Base-by-base conservation (phyloP, 2,329 filamentous ascomycete genomes). In the Berkeleyomyces basicola region DNA sequence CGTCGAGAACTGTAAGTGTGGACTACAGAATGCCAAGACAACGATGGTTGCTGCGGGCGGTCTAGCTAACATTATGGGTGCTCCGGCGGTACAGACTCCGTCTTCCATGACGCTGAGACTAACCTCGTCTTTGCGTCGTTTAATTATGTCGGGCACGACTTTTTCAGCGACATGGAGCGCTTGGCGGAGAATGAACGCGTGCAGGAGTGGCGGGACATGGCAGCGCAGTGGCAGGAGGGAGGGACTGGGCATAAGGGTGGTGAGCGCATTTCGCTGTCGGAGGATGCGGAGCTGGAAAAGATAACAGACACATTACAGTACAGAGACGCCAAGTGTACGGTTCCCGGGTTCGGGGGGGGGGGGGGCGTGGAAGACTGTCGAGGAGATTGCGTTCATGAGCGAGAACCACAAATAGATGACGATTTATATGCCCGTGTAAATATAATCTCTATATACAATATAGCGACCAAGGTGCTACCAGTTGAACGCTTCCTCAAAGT, bases 181-280 rank as follows among this genome's bases (percentile, higher is more conserved):
- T 90, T 91, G 87, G 78, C 79, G 1, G 82, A 82, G 63, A 89
- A 90, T 67, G 79, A 82, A 0, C 85, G 84, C 69, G 85, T 91
- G 42, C 79, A 82, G 62, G 83, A 87, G 71, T 92, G 88, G 88
- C 92, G 87, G 87, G 76, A 75, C 64, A 85, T 91, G 83, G 91
- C 88, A 59, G 88, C 92, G 71, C 76, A 77, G 11, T 88, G 84
- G 77, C 88, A 91, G 74, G 84, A 83, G 72, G 37, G 46, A 23
- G 33, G 31, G 2, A 9, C 31, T 23, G 57, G 57, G 23, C 49
- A 14, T 3, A 14, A 10, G 3, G 10, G 10, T 9, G 42, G 10
- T 14, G 42, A 43, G 42, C 4, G n/a, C 3, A 14, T 43, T 23
- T 11, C 31, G 23, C 2, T 55, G 42, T 3, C 39, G 10, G 42